Evolutionary conservation across 495 filamentous ascomycete species (phyloP), one percentile per base, ranked within the genome.

Genomic region (Beverwykella pulmonaria): DNA sequence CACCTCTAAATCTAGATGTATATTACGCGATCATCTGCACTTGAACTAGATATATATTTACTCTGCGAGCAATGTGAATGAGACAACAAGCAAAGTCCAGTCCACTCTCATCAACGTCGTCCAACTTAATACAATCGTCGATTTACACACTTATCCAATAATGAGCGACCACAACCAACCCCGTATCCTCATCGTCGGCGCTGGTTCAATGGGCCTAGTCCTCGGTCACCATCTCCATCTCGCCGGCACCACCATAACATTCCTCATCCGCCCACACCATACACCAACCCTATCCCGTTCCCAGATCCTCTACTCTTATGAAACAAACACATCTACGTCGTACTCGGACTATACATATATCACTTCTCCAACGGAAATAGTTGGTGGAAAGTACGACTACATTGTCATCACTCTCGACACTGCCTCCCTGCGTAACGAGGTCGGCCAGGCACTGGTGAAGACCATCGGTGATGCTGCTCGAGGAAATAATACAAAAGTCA

Each of bases 251-350:
- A 7, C 5, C 22, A 23, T 29, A 23, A 23, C 48, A 10, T 52
- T 52, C 17, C 48, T 52, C 48, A 15, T 52, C n/a, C 48, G 48
- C 8, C 48, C 48, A 23, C 48, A 52, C 48, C 48, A n/a, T 19
- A n/a, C 22, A 23, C 1, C 8, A 7, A 10, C 9, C 9, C 19
- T 52, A 25, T 52, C 48, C 22, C 48, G 48, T 10, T 19, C 48
- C 17, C 48, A 52, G 26, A 52, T 25, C 22, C 48, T 52, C 48
- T 52, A 52, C 48, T 52, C 48, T 15, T 52, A 52, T n/a, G 19
- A 52, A 2, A 12, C 8, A 6, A 52, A 52, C 22, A 52, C 48
- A 4, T 29, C n/a, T 2, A 25, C 6, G 5, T 6, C 8, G 26
- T 52, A 52, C 48, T 22, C 19, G 5, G 48, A 23, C 48, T 52